phyloP scores from a whole-genome alignment of 768 basidiomycete genomes.

The Mrakia gelida region DNA sequence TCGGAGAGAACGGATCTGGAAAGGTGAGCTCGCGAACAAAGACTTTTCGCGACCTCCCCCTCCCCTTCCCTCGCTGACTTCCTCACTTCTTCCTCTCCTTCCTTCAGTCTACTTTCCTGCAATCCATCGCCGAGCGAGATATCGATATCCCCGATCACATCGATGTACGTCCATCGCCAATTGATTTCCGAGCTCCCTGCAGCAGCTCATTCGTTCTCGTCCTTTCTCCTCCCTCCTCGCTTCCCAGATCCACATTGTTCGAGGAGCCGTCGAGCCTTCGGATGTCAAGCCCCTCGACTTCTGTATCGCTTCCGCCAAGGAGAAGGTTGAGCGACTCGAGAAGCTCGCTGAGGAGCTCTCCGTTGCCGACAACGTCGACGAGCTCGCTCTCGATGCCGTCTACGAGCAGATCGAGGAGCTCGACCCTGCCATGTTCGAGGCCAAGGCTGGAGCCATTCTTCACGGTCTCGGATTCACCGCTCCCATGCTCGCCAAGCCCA shows the following conservation, averaged over 20 bases:
- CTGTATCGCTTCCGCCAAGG: conserved; percentile 85
- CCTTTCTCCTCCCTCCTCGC: neutral
- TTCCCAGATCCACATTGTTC: conserved; percentile 78
- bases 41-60: neutral
- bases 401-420: conserved; percentile 97
- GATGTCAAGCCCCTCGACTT: conserved; percentile 96
- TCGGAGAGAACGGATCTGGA: conserved; percentile 98
- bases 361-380: conserved; percentile 82
- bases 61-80: neutral
- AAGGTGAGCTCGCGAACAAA: conserved; percentile 58
- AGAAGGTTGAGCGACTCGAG: conserved; percentile 90
- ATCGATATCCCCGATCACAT: conserved; percentile 91
- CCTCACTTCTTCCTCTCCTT: neutral
- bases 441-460: conserved; percentile 92
- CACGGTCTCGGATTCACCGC: conserved; percentile 90
- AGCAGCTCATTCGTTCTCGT: too few species aligned
- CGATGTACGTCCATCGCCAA: conserved; percentile 54
- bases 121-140: conserved; percentile 92
- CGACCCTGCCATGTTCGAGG: conserved; percentile 91
- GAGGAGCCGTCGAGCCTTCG: conserved; percentile 91
- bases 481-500: conserved; percentile 91
- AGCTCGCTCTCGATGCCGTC: conserved; percentile 74
- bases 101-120: conserved; percentile 82
- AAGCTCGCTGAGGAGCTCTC: conserved; percentile 90
- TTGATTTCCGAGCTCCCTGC: neutral